Evolutionary conservation across 768 basidiomycete genomes (phyloP).

Genomic region (Vararia minispora): DNA sequence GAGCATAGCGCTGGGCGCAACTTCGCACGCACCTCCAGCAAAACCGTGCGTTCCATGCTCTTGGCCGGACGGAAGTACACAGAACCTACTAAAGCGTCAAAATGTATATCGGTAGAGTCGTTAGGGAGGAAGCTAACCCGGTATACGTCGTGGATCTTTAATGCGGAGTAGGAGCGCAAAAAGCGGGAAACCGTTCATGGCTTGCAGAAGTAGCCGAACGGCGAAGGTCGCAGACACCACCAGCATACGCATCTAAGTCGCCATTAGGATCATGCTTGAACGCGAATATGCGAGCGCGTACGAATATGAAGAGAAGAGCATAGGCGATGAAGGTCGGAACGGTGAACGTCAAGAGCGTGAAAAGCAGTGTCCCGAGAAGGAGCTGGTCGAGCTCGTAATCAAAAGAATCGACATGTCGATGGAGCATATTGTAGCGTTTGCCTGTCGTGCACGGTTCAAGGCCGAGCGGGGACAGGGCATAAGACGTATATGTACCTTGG

Average conservation of each 20-base stretch:
- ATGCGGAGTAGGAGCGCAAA: slow-evolving; percentile 76
- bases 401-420: slow-evolving; percentile 83
- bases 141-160: slow-evolving; percentile 77
- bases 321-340: slow-evolving; percentile 83
- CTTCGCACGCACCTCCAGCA: slow-evolving; percentile 8
- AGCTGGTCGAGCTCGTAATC: slow-evolving; percentile 90
- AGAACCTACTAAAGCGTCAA: slow-evolving; percentile 2
- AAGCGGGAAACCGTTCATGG: slow-evolving; percentile 90
- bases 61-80: slow-evolving; percentile 6
- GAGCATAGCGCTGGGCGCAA: too few relatives aligned
- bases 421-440: slow-evolving; percentile 78
- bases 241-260: slow-evolving; percentile 55
- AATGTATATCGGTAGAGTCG: too few relatives aligned
- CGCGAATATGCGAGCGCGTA: slow-evolving; percentile 14
- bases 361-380: slow-evolving; percentile 85
- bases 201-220: slow-evolving; percentile 55
- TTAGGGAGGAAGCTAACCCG: slow-evolving; percentile 37
- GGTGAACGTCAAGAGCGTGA: slow-evolving; percentile 71
- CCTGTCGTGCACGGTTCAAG: slow-evolving; percentile 33
- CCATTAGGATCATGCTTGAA: too few relatives aligned
- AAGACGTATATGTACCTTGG: slow-evolving; percentile 43
- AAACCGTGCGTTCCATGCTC: neutral
- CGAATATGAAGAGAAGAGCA: slow-evolving; percentile 73
- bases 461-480: neutral
- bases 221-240: slow-evolving; percentile 51